A percentile compares a stretch with the other conserved stretches of the same genome.
Conservation (phyloP, 768 basidiomycete species). For the Russula ochroleuca region DNA sequence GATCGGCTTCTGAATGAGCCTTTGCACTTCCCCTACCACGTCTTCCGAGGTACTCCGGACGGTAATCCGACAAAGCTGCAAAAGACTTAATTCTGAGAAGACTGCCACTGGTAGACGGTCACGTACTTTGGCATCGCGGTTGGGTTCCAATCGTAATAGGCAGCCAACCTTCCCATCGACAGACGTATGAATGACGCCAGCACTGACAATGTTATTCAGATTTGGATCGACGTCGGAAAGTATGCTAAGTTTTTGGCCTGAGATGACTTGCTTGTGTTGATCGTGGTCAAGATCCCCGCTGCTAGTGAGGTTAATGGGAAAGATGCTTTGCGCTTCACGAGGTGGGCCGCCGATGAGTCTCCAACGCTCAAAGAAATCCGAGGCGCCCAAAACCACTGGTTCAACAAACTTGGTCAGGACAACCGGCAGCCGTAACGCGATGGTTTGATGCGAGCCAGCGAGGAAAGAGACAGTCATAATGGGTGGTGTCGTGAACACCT, state of each 20-base stretch:
- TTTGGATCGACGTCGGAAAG: constrained; percentile 90
- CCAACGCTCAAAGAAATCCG: constrained; percentile 98
- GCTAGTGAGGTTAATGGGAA: constrained; percentile 67
- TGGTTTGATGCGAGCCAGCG: constrained; percentile 84
- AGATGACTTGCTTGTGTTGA: constrained; percentile 69
- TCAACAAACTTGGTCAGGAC: constrained; percentile 90
- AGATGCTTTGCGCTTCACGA: constrained; percentile 84
- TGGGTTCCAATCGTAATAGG: constrained; percentile 88
- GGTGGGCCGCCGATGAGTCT: constrained; percentile 95
- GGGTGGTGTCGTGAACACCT: constrained; percentile 70
- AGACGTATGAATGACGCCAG: constrained; percentile 96
- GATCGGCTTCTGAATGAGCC: constrained; percentile 42
- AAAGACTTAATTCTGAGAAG: neutral
- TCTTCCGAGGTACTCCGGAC: constrained; percentile 93
- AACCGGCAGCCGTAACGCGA: constrained; percentile 81
- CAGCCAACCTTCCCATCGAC: constrained; percentile 93
- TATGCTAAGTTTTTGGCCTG: constrained; percentile 71
- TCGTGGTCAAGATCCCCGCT: constrained; percentile 69
- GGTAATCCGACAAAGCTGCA: constrained; percentile 85
- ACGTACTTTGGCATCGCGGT: constrained; percentile 87
- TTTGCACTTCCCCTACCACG: constrained; percentile 70
- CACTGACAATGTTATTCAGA: constrained; percentile 86
- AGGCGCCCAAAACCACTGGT: constrained; percentile 75
- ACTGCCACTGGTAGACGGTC: neutral
- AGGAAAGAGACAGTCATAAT: constrained; percentile 85